Percentiles rank a stretch among this genome's conserved stretches.
phyloP scores from a whole-genome alignment of 2,329 filamentous ascomycete genomes.

The Fusarium transvaalense region DNA sequence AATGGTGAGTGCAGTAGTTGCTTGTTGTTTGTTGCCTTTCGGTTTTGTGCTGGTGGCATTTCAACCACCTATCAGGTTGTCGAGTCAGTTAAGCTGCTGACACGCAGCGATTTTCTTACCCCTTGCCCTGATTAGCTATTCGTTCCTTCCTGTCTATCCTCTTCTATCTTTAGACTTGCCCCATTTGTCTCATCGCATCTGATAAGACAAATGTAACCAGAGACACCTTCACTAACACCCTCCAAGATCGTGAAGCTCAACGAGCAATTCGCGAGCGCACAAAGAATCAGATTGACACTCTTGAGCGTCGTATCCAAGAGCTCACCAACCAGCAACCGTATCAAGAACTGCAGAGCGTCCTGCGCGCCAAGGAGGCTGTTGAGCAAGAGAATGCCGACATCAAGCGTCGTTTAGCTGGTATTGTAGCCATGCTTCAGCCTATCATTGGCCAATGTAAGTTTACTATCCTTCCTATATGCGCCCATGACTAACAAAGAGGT shows the following conservation, averaged over 20 bases:
- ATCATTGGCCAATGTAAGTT: conserved; percentile 57
- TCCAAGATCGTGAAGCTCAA: conserved; percentile 83
- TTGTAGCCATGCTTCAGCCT: conserved; percentile 74
- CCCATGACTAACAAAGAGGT: conserved; percentile 7
- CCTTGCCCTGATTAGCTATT: not conserved
- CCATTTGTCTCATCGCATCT: conserved; percentile 6
- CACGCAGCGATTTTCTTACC: not conserved
- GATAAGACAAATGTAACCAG: conserved; percentile 7
- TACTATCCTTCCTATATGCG: not conserved
- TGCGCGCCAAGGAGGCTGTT: conserved; percentile 81
- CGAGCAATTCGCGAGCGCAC: conserved; percentile 86
- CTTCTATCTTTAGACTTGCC: conserved; percentile 7
- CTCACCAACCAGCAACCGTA: conserved; percentile 85
- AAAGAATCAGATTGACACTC: conserved; percentile 79
- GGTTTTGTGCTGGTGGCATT: not conserved
- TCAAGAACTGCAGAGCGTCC: conserved; percentile 81
- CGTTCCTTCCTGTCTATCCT: conserved; percentile 4
- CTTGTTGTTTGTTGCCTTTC: not conserved
- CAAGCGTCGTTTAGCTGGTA: conserved; percentile 73
- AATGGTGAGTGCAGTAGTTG: conserved; percentile 61
- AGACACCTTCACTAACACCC: conserved; percentile 28
- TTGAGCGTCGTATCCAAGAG: conserved; percentile 80
- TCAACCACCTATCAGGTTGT: conserved; percentile 3
- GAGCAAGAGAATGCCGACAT: conserved; percentile 86
- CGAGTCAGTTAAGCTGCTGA: conserved; percentile 5